phyloP scores from a whole-genome alignment of 108 stramenopile genomes.

The Aurantiochytrium sp. region DNA sequence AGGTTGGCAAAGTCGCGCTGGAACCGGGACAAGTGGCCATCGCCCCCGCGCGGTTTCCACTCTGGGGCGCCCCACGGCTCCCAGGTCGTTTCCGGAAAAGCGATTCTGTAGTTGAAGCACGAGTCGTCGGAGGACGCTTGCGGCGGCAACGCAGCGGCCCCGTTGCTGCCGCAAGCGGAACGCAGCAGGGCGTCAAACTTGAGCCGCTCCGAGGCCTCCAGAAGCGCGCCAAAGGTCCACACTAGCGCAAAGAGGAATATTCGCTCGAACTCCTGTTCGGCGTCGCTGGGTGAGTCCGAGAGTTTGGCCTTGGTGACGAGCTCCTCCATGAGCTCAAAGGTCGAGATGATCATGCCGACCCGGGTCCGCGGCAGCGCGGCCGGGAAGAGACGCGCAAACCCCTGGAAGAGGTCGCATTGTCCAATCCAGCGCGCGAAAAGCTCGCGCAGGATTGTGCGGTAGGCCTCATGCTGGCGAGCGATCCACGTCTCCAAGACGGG shows the following conservation, averaged over 20 bases:
- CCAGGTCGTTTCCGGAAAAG: conserved; percentile 41
- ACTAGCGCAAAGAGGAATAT: conserved; percentile 41
- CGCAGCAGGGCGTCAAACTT: conserved; percentile 40
- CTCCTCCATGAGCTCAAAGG: conserved; percentile 41
- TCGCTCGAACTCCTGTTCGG: conserved; percentile 43
- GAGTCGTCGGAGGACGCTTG: neutral
- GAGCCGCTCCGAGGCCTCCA: conserved; percentile 43
- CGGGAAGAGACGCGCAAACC: conserved; percentile 35
- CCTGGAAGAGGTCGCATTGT: conserved; percentile 29
- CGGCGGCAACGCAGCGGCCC: neutral
- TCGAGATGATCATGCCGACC: conserved; percentile 45
- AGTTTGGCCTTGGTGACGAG: conserved; percentile 48
- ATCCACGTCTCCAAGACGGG: conserved; percentile 58
- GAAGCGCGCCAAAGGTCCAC: conserved; percentile 49
- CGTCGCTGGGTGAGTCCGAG: conserved; percentile 37
- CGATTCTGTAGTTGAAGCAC: conserved; percentile 37
- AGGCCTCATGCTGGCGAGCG: neutral
- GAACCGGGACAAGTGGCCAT: neutral
- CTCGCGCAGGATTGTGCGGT: conserved; percentile 22
- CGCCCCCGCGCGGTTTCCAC: conserved; percentile 37
- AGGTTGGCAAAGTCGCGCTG: conserved; percentile 42
- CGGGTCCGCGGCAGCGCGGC: conserved; percentile 45
- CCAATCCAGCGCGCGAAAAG: conserved; percentile 24
- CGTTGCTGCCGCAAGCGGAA: neutral
- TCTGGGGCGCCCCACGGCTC: conserved; percentile 39